These are phyloP conservation scores for Pseudocercospora fuligena DNA, from an alignment of 2,329 filamentous ascomycete species.

Conservation along the genomic window DNA sequence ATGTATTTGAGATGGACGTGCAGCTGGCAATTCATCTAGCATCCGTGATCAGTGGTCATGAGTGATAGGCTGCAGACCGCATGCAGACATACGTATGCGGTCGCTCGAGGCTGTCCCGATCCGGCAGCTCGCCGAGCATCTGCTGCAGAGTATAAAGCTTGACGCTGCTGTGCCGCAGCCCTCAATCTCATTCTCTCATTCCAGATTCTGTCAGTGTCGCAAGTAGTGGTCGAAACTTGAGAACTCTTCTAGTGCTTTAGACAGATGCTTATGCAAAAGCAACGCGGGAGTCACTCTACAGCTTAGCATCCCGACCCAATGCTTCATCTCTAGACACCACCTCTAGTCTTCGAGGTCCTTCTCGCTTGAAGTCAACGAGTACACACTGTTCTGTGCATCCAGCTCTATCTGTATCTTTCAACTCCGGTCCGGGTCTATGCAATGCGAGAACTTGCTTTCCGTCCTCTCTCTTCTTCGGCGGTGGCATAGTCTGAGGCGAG, in stretches of 20 bases:
- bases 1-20: no score
- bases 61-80: no score
- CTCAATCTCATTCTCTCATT: no score
- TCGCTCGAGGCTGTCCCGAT: no score
- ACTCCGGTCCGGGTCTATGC: constrained; percentile 60
- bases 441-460: constrained; percentile 58
- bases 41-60: no score
- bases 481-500: constrained; percentile 45
- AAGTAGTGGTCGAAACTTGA: not conserved
- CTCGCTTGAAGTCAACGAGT: constrained; percentile 60
- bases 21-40: no score
- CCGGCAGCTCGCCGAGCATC: no score
- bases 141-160: no score
- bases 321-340: constrained; percentile 52
- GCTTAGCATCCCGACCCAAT: constrained; percentile 27
- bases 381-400: constrained; percentile 62
- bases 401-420: constrained; percentile 48
- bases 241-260: not conserved
- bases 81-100: no score
- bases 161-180: no score
- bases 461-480: constrained; percentile 49
- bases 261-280: not conserved
- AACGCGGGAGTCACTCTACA: constrained; percentile 9
- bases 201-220: not conserved
- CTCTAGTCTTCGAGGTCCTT: constrained; percentile 61